phyloP scores from a whole-genome alignment of 495 filamentous ascomycete genomes.

The Hypoxylon cercidicola region DNA sequence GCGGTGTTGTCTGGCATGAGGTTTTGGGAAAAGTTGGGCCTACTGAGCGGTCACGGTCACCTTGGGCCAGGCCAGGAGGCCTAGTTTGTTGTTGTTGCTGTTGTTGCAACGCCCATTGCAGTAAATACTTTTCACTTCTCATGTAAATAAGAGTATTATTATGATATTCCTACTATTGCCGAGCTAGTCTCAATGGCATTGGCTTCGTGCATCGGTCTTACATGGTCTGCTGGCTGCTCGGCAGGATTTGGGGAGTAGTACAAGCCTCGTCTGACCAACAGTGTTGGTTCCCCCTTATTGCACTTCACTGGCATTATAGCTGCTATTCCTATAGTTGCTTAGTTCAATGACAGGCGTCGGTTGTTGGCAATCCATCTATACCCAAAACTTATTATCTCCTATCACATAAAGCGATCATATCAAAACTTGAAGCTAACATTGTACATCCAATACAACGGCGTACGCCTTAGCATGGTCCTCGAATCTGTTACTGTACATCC shows the following conservation, averaged over 20 bases:
- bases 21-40: constrained; percentile 34
- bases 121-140: constrained; percentile 36
- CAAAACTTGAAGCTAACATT: neutral
- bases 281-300: constrained; percentile 1
- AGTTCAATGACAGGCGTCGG: constrained; percentile 15
- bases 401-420: neutral
- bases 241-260: constrained; percentile 9
- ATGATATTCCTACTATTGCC: constrained; percentile 22
- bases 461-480: neutral
- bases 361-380: constrained; percentile 7
- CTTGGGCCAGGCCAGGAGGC: constrained; percentile 29
- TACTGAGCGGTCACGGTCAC: constrained; percentile 26
- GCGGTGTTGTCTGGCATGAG: constrained; percentile 29
- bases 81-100: constrained; percentile 28
- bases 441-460: constrained; percentile 4
- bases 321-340: neutral
- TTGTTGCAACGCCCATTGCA: constrained; percentile 27
- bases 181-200: constrained; percentile 25
- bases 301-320: constrained; percentile 1
- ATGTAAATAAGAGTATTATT: constrained; percentile 33
- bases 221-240: constrained; percentile 17
- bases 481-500: neutral
- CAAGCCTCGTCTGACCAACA: constrained; percentile 27
- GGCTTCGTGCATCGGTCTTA: constrained; percentile 16
- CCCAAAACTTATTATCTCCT: neutral